Evolutionary conservation across 106 monocot species (phyloP).

Genomic region (Ottelia alismoides): DNA sequence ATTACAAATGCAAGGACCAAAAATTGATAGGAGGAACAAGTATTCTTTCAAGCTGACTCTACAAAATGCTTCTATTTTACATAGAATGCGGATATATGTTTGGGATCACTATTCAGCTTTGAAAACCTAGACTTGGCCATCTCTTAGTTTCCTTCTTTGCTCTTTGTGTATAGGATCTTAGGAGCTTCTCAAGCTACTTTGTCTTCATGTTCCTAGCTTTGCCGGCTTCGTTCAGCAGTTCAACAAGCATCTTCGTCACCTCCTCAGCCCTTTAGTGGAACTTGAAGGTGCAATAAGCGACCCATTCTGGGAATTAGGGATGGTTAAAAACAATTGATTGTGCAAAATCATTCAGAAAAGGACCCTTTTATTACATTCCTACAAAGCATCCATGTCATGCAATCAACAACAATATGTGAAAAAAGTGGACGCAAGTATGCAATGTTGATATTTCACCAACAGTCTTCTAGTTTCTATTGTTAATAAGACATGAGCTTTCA

Average conservation of each 20-base stretch:
- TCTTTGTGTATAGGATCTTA: conserved; percentile 11
- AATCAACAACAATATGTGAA: too few species aligned
- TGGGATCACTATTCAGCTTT: conserved; percentile 1
- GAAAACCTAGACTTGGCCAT: conserved; percentile 24
- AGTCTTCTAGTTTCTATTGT: too few species aligned
- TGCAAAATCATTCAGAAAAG: too few species aligned
- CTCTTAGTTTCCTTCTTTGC: conserved; percentile 20
- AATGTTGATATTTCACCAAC: too few species aligned
- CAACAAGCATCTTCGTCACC: conserved; percentile 22
- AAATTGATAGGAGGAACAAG: background rate
- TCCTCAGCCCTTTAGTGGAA: too few species aligned
- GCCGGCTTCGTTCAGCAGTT: conserved; percentile 27
- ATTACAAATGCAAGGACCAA: background rate
- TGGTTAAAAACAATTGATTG: too few species aligned
- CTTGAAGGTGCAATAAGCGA: too few species aligned
- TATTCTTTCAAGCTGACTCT: background rate
- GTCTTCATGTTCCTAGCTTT: conserved; percentile 14
- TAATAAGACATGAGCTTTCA: too few species aligned
- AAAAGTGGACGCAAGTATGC: too few species aligned
- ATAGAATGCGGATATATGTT: background rate
- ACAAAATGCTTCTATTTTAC: conserved; percentile 1
- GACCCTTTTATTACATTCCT: too few species aligned
- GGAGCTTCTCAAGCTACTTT: conserved; percentile 20
- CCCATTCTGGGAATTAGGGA: too few species aligned
- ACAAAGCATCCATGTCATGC: too few species aligned